Evolutionary conservation across 805 yeast species (phyloP), one percentile per base, ranked within the genome.

Genomic region (Hagleromyces aurorensis): DNA sequence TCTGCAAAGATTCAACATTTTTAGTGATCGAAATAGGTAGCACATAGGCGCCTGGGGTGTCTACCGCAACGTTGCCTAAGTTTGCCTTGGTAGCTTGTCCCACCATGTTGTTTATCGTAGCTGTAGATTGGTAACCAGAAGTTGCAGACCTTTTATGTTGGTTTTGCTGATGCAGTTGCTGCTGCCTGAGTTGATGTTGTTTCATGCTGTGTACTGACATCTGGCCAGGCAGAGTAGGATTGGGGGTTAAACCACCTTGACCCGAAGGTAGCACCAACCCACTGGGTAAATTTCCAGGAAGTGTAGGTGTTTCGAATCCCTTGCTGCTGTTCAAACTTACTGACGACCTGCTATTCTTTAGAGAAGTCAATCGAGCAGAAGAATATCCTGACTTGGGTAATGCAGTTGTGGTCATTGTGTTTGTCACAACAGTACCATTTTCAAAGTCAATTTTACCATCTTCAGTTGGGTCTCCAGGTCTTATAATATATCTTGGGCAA

Each of bases 401-500:
- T 7, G 43, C 31, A 10, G 40, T 44, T 1, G 46, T 30, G 6
- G 50, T 39, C 6, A 43, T 30, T 13, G 37, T 23, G 14, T 37
- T 43, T 0, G 52, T 41, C 2, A 49, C 36, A 5, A 55, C 34
- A 4, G 59, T 51, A 26, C 60, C 58, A 13, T 48, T 47, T 13
- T 44, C 52, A 13, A 41, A 46, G 34, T 55, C 59, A 12, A 55
- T 40, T 29, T 48, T 46, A 16, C 59, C 58, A 13, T 48, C 59
- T 40, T 43, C 53, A 4, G 59, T 50, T 19, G 64, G 59, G 25
- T 61, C 69, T 19, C 62, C 62, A 4, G 69, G 69, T 37, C 66
- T 57, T 5, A 62, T 55, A 21, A 64, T 59, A 36, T 64, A 61
- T 34, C 62, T 58, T 16, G 68, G 69, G 34, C 64, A 61, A 6